These are phyloP conservation scores for Colletotrichum sp. DNA, from an alignment of 2,329 filamentous ascomycete genomes.

Conservation along the genomic window DNA sequence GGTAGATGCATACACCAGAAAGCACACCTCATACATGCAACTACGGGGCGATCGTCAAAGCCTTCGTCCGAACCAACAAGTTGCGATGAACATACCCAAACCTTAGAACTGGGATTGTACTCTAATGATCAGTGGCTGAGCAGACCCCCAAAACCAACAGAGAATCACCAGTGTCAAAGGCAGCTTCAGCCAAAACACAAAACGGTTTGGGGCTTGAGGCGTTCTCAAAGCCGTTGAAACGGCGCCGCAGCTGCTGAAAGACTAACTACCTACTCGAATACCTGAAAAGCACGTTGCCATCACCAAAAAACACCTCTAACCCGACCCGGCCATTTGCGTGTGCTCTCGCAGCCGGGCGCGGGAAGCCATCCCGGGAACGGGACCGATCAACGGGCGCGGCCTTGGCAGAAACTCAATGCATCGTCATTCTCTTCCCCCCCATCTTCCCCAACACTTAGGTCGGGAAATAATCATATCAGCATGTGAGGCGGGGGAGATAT, in stretches of 20 bases:
- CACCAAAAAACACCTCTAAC: background rate
- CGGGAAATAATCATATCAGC: background rate
- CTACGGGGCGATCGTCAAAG: background rate
- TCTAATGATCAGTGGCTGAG: background rate
- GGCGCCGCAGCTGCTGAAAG: background rate
- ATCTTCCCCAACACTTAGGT: background rate
- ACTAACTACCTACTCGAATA: background rate
- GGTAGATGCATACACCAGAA: background rate
- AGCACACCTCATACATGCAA: background rate
- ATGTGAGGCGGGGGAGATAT: background rate
- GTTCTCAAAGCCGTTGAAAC: background rate
- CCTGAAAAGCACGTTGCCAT: background rate
- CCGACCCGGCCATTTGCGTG: background rate
- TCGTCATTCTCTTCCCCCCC: background rate
- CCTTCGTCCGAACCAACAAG: background rate
- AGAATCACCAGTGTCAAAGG: background rate
- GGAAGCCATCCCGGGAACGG: background rate
- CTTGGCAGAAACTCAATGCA: background rate
- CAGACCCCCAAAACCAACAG: background rate
- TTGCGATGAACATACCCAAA: background rate
- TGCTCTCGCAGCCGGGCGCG: background rate
- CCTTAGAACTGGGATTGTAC: background rate
- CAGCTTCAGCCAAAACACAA: background rate
- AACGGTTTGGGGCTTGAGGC: background rate
- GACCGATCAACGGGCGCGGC: background rate